Percentiles rank a stretch among this genome's conserved stretches.
Conservation (phyloP, 2,329 filamentous ascomycete genomes). For the Lasiodiplodia hormozganensis region DNA sequence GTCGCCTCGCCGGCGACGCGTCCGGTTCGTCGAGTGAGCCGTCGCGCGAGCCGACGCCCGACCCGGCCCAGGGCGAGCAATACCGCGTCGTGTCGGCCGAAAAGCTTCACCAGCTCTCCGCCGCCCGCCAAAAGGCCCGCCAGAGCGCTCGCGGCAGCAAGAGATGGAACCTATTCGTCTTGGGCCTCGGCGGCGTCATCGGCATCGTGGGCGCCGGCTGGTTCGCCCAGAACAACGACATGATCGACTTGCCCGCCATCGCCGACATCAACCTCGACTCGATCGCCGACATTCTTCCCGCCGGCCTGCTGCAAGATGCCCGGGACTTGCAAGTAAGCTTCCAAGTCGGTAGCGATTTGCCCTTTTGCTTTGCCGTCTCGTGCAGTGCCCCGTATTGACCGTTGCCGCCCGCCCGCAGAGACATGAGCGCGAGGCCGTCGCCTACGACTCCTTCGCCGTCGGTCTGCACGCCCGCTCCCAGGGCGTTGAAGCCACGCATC, state of each 20-base stretch:
- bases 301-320: constrained; percentile 84
- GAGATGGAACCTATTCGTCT: constrained; percentile 80
- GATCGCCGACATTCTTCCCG: constrained; percentile 85
- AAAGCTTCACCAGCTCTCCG: constrained; percentile 54
- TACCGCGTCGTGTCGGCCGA: constrained; percentile 60
- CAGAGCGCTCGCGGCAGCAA: constrained; percentile 55
- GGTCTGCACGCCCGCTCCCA: constrained; percentile 82
- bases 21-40: constrained; percentile 37
- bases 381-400: not conserved
- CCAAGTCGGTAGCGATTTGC: constrained; percentile 25
- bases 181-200: constrained; percentile 86
- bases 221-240: constrained; percentile 86
- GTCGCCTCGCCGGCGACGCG: constrained; percentile 40
- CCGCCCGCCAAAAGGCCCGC: constrained; percentile 32
- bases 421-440: constrained; percentile 84
- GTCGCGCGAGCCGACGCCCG: constrained; percentile 50
- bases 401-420: constrained; percentile 59
- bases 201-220: constrained; percentile 88
- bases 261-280: constrained; percentile 80
- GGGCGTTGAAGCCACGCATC: constrained; percentile 81
- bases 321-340: constrained; percentile 77
- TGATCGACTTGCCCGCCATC: constrained; percentile 81
- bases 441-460: constrained; percentile 93
- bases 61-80: constrained; percentile 53
- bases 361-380: not conserved